These are phyloP conservation scores for Rosellinia necatrix DNA, from an alignment of 2,329 filamentous ascomycete species.

Conservation along the genomic window DNA sequence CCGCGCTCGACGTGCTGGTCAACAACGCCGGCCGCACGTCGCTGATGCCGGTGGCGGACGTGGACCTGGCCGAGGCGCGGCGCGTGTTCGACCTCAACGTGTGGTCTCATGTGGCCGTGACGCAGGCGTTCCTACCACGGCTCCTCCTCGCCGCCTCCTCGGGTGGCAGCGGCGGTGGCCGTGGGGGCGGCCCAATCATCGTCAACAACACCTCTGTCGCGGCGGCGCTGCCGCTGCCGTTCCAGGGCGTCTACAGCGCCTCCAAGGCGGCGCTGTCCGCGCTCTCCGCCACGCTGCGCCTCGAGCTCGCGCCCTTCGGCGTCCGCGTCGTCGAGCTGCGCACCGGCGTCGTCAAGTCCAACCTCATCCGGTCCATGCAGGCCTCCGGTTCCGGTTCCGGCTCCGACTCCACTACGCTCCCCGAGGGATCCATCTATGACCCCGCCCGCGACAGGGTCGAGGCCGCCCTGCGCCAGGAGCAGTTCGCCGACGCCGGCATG, in stretches of 20 bases:
- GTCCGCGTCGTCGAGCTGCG: constrained; percentile 47
- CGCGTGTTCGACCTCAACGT: constrained; percentile 44
- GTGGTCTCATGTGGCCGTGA: constrained; percentile 41
- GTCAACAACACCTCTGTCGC: constrained; percentile 45
- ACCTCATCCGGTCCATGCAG: constrained; percentile 22
- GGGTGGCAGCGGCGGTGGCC: constrained; percentile 35
- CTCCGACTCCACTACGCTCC: constrained; percentile 30
- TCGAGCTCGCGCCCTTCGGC: constrained; percentile 52
- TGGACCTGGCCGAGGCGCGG: constrained; percentile 39
- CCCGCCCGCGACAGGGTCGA: not conserved
- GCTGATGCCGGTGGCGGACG: constrained; percentile 39
- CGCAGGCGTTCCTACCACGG: constrained; percentile 42
- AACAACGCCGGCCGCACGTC: constrained; percentile 7
- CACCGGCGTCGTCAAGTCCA: constrained; percentile 41
- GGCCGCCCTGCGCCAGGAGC: constrained; percentile 3
- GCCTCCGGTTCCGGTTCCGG: too few species aligned
- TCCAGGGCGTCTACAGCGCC: constrained; percentile 35
- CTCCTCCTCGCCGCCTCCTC: constrained; percentile 38
- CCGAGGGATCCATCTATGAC: constrained; percentile 28
- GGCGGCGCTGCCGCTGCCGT: constrained; percentile 39
- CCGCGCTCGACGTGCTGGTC: constrained; percentile 1
- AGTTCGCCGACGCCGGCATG: not conserved
- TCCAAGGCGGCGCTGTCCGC: constrained; percentile 53
- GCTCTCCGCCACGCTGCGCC: constrained; percentile 48
- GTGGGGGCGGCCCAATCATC: too few species aligned